Conservation (phyloP, 352 stramenopile species). For the Peronospora belbahrii region DNA sequence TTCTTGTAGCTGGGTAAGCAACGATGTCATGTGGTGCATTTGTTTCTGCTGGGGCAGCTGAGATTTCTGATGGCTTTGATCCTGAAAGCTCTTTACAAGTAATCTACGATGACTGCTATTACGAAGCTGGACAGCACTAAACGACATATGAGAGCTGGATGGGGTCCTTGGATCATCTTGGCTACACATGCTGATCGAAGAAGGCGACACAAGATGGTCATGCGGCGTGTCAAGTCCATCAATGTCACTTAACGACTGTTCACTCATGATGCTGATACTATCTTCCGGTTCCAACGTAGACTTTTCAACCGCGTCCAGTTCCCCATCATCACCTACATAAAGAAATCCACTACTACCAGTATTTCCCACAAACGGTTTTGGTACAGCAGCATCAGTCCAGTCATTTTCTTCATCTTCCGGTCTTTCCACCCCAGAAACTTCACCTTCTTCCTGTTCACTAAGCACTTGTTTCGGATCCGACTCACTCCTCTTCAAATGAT, state of each 20-base stretch:
- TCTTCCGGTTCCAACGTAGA: constrained; percentile 20
- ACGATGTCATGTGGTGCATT: constrained; percentile 10
- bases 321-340: constrained; percentile 14
- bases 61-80: neutral
- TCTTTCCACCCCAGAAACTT: constrained; percentile 18
- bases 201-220: constrained; percentile 51
- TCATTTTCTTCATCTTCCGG: constrained; percentile 11
- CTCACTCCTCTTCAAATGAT: constrained; percentile 12
- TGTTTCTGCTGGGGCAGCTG: constrained; percentile 5
- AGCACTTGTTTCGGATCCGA: constrained; percentile 3
- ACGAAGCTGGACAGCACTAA: constrained; percentile 6
- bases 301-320: constrained; percentile 5
- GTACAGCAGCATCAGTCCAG: constrained; percentile 12
- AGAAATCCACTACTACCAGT: constrained; percentile 15
- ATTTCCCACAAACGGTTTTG: constrained; percentile 23
- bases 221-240: constrained; percentile 33
- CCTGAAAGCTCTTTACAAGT: constrained; percentile 1
- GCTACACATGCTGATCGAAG: constrained; percentile 47
- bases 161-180: constrained; percentile 19
- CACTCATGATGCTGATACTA: constrained; percentile 35
- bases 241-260: constrained; percentile 34
- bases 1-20: constrained; percentile 12
- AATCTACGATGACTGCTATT: constrained; percentile 8
- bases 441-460: constrained; percentile 22
- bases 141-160: constrained; percentile 28